Conservation (phyloP, 1,284 basidiomycete species). For the Trametes pubescens region DNA sequence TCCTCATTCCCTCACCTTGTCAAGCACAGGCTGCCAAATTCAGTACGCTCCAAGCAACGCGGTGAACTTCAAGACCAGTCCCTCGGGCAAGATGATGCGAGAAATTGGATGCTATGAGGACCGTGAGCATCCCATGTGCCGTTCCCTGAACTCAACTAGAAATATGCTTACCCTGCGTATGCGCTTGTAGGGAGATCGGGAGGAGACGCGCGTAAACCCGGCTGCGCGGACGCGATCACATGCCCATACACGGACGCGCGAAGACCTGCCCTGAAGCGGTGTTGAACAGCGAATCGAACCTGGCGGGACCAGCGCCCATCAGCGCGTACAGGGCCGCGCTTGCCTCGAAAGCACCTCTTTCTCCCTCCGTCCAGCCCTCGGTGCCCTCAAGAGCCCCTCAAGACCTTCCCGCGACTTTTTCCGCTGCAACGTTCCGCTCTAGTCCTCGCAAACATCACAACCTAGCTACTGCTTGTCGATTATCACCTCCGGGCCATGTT, state of each 20-base stretch:
- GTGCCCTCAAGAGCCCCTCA: conserved; percentile 4
- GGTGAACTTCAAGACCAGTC: background rate
- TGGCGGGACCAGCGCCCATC: conserved; percentile 16
- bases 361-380: conserved; percentile 14
- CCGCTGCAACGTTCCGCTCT: background rate
- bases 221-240: conserved; percentile 28
- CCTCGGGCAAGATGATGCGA: too few species aligned
- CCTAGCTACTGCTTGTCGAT: background rate
- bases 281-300: conserved; percentile 33
- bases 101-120: background rate
- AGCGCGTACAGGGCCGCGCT: conserved; percentile 6
- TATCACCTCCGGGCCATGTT: conserved; percentile 22
- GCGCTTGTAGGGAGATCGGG: too few species aligned
- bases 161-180: background rate
- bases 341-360: conserved; percentile 14
- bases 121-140: background rate
- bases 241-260: conserved; percentile 33
- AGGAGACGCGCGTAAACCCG: too few species aligned
- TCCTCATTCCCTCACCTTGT: background rate
- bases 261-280: conserved; percentile 29
- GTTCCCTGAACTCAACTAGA: background rate
- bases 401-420: background rate
- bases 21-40: too few species aligned
- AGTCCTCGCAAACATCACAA: background rate
- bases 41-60: too few species aligned